A percentile compares a stretch with the other conserved stretches of the same genome.
Conservation (phyloP, 345 rosid genomes). For the Salix caprea region DNA sequence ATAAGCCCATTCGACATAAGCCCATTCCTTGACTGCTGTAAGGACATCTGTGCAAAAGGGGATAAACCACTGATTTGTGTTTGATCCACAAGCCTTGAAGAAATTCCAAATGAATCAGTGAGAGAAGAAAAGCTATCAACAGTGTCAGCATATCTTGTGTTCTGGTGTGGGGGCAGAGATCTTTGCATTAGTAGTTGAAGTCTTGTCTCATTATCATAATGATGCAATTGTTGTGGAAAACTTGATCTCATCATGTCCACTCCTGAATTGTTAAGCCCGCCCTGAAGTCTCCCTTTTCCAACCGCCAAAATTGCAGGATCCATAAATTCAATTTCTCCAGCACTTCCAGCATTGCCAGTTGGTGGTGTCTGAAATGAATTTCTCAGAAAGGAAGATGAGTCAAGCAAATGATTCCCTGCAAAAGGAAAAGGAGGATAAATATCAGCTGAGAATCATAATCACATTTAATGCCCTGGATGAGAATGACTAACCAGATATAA, state of each 20-base stretch:
- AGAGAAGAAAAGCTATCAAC: slow-evolving; percentile 54
- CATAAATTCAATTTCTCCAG: slow-evolving; percentile 70
- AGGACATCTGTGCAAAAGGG: slow-evolving; percentile 45
- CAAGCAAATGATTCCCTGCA: slow-evolving; percentile 52
- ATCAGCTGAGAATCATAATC: background rate
- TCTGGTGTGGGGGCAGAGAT: slow-evolving; percentile 56
- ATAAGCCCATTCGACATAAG: slow-evolving; percentile 38
- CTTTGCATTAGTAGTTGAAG: slow-evolving; percentile 62
- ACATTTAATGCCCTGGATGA: background rate
- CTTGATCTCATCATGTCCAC: slow-evolving; percentile 54
- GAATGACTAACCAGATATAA: slow-evolving; percentile 42
- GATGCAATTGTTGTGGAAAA: slow-evolving; percentile 39
- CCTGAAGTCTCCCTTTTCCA: slow-evolving; percentile 68
- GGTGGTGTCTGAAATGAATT: slow-evolving; percentile 42
- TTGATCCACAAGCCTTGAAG: slow-evolving; percentile 59
- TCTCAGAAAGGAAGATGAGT: slow-evolving; percentile 47
- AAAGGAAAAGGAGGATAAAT: background rate
- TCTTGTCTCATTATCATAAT: slow-evolving; percentile 61
- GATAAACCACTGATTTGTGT: slow-evolving; percentile 50
- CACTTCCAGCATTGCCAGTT: slow-evolving; percentile 35
- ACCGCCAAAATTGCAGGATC: slow-evolving; percentile 96
- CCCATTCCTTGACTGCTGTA: slow-evolving; percentile 56
- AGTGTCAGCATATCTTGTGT: slow-evolving; percentile 39
- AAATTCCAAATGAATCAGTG: slow-evolving; percentile 47
- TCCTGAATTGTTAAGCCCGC: slow-evolving; percentile 46